These are phyloP conservation scores for Euphorbia pulcherrima DNA, from an alignment of 345 rosid genomes.

Conservation along the genomic window DNA sequence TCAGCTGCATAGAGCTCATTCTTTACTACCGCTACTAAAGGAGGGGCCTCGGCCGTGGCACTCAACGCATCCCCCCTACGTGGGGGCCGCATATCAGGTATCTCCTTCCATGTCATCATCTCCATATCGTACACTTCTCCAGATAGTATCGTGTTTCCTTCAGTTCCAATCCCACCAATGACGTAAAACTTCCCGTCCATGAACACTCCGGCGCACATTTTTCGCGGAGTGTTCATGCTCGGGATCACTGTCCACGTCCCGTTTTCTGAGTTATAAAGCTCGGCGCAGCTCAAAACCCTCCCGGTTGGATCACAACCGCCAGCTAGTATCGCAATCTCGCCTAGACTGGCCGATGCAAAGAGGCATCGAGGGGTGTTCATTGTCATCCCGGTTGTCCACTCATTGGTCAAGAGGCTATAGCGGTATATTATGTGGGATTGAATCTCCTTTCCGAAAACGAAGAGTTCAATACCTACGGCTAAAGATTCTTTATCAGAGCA, in stretches of 20 bases:
- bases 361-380: conserved; percentile 64
- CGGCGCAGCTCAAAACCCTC: conserved; percentile 46
- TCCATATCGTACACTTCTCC: conserved; percentile 68
- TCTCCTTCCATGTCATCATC: conserved; percentile 51
- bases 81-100: conserved; percentile 59
- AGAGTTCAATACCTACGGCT: conserved; percentile 44
- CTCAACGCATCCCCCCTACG: conserved; percentile 26
- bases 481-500: conserved; percentile 44
- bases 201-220: conserved; percentile 70
- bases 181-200: conserved; percentile 81
- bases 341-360: conserved; percentile 68
- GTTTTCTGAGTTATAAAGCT: conserved; percentile 62
- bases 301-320: conserved; percentile 71
- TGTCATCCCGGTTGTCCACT: conserved; percentile 35
- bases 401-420: conserved; percentile 38
- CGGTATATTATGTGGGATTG: conserved; percentile 29
- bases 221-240: conserved; percentile 58
- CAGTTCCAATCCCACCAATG: conserved; percentile 64
- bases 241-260: conserved; percentile 57
- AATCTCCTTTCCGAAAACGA: conserved; percentile 38
- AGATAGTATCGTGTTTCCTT: conserved; percentile 35
- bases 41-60: conserved; percentile 61
- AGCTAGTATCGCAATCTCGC: conserved; percentile 65
- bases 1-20: conserved; percentile 74
- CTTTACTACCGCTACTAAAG: conserved; percentile 66